phyloP scores from a whole-genome alignment of 2,329 filamentous ascomycete species.

The Aspergillus floridensis region DNA sequence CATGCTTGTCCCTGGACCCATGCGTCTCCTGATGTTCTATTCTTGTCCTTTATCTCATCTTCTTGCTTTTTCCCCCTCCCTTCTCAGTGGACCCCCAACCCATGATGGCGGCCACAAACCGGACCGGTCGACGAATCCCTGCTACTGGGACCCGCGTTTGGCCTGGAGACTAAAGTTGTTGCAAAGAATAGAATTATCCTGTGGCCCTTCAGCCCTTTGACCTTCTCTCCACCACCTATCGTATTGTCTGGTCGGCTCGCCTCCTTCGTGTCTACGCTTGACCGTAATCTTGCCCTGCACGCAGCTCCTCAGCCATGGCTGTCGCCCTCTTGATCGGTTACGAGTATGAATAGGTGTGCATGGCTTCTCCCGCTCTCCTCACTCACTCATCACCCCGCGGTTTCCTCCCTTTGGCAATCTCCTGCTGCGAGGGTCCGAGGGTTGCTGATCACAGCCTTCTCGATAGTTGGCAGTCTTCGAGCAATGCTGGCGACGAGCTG shows the following conservation, averaged over 20 bases:
- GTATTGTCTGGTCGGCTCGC: constrained; percentile 14
- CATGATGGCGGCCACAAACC: constrained; percentile 9
- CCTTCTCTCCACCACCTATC: constrained; percentile 17
- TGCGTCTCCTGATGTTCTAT: constrained; percentile 17
- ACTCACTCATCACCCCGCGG: constrained; percentile 2
- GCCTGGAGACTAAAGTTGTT: constrained; percentile 15
- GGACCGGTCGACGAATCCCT: constrained; percentile 13
- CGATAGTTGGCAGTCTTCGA: constrained; percentile 33
- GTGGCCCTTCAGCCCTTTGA: constrained; percentile 15
- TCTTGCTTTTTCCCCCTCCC: constrained; percentile 13
- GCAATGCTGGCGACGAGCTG: constrained; percentile 34
- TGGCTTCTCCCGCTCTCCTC: constrained; percentile 12
- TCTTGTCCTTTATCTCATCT: constrained; percentile 13
- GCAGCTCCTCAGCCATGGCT: constrained; percentile 27
- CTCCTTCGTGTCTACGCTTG: constrained; percentile 14
- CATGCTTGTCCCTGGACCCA: neutral
- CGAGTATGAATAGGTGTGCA: constrained; percentile 41
- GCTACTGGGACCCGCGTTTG: constrained; percentile 14
- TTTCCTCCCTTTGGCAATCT: constrained; percentile 5
- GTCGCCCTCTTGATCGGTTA: constrained; percentile 17
- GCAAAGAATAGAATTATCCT: constrained; percentile 30
- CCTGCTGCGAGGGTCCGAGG: constrained; percentile 2
- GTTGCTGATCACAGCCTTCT: constrained; percentile 24
- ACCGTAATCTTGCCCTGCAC: constrained; percentile 17
- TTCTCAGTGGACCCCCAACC: constrained; percentile 17